A percentile compares a stretch with the other conserved stretches of the same genome.
phyloP scores from a whole-genome alignment of 331 rosid genomes.

The Prunus yedoensis region DNA sequence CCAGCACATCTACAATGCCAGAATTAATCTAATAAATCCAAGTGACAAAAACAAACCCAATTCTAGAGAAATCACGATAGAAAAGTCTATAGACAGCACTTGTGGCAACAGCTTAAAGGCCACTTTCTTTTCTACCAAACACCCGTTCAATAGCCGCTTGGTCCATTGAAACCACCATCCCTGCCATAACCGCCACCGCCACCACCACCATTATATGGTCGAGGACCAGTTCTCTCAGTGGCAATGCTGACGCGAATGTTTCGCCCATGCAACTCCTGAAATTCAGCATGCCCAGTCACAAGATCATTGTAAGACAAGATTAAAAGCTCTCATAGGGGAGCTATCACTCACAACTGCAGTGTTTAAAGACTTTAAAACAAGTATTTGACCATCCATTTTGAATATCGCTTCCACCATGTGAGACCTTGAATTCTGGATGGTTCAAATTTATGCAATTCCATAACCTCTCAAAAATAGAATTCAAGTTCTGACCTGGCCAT shows the following conservation, averaged over 20 bases:
- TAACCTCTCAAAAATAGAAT: neutral
- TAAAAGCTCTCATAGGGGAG: neutral
- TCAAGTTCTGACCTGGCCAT: slow-evolving; percentile 61
- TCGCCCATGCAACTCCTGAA: slow-evolving; percentile 62
- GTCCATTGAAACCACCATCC: slow-evolving; percentile 25
- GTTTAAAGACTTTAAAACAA: neutral
- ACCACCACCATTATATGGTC: slow-evolving; percentile 33
- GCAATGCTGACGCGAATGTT: slow-evolving; percentile 65
- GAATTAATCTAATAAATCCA: neutral
- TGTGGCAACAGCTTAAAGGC: slow-evolving; percentile 4
- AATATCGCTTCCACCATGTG: neutral
- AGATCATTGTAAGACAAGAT: neutral
- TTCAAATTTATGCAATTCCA: neutral
- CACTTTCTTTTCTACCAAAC: neutral
- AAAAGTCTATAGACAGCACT: neutral
- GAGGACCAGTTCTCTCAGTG: slow-evolving; percentile 43
- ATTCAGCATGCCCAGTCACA: neutral
- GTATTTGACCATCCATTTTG: neutral
- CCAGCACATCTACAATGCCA: neutral
- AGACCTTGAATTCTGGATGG: neutral
- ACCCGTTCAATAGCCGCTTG: slow-evolving; percentile 5
- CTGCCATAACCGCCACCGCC: slow-evolving; percentile 26
- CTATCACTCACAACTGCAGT: neutral
- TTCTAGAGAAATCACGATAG: neutral
- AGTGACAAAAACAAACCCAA: neutral